Percentiles rank a stretch among this genome's conserved stretches.
Evolutionary conservation across 2,329 filamentous ascomycete species (phyloP).

Genomic region (Botrytis byssoidea): DNA sequence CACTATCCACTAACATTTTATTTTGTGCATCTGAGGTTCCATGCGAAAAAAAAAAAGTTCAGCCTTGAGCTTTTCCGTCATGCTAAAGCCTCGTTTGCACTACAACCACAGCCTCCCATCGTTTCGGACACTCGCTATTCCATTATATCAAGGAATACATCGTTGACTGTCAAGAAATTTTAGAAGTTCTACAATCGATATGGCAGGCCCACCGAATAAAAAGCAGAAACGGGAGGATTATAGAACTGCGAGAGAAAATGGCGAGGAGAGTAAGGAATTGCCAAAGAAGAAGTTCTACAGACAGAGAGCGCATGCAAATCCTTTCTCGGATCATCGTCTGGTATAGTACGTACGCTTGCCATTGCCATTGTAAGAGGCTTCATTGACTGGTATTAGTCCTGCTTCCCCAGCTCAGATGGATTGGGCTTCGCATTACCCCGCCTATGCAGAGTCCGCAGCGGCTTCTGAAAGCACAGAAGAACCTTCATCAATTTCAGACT

Average conservation of each 20-base stretch:
- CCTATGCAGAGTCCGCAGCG: slow-evolving; percentile 53
- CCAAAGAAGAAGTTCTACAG: slow-evolving; percentile 96
- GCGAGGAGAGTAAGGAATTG: slow-evolving; percentile 48
- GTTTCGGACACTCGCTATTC: neutral
- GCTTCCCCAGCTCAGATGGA: slow-evolving; percentile 80
- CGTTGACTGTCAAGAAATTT: slow-evolving; percentile 14
- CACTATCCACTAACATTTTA: slow-evolving; percentile 3
- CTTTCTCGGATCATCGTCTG: slow-evolving; percentile 91
- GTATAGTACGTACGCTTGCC: slow-evolving; percentile 65
- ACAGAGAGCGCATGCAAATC: slow-evolving; percentile 95
- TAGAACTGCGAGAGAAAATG: slow-evolving; percentile 53
- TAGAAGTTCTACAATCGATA: slow-evolving; percentile 28
- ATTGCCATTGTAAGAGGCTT: slow-evolving; percentile 13
- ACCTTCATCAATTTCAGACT: slow-evolving; percentile 20
- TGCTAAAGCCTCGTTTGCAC: slow-evolving; percentile 11
- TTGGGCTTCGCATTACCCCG: slow-evolving; percentile 82
- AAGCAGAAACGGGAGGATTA: slow-evolving; percentile 66
- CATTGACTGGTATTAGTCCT: slow-evolving; percentile 56
- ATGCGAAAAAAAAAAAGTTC: slow-evolving; percentile 16
- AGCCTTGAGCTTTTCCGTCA: slow-evolving; percentile 22
- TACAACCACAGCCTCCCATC: neutral
- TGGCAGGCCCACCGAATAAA: slow-evolving; percentile 53
- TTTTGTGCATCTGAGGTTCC: neutral
- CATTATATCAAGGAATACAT: neutral
- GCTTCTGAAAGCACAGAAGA: slow-evolving; percentile 34